phyloP scores from a whole-genome alignment of 2,329 filamentous ascomycete genomes.

The Arthrobotrys entomopaga region DNA sequence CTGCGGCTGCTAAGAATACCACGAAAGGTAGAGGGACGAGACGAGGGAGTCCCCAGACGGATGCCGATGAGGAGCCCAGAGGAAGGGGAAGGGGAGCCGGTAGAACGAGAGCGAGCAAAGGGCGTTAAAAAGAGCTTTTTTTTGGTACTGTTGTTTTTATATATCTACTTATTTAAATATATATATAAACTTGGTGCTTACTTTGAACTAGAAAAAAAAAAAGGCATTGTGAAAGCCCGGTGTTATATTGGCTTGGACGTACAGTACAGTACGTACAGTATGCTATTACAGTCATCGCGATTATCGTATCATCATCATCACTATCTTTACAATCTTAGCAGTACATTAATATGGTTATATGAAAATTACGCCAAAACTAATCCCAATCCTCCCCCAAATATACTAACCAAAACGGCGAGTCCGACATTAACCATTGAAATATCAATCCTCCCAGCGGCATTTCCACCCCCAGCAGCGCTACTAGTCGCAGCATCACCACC shows the following conservation, averaged over 20 bases:
- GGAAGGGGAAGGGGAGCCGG: slow-evolving; percentile 34
- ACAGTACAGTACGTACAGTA: too few relatives aligned
- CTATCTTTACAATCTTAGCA: neutral
- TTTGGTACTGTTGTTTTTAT: neutral
- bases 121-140: slow-evolving; percentile 21
- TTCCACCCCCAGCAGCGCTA: slow-evolving; percentile 27
- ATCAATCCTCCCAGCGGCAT: slow-evolving; percentile 38
- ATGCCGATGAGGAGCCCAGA: slow-evolving; percentile 28
- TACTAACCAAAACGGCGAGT: neutral
- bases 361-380: slow-evolving; percentile 8
- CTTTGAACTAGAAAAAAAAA: too few relatives aligned
- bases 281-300: too few relatives aligned
- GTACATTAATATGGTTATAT: neutral
- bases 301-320: too few relatives aligned
- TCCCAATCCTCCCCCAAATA: slow-evolving; percentile 11
- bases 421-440: slow-evolving; percentile 16
- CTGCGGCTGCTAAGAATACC: slow-evolving; percentile 9
- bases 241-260: too few relatives aligned
- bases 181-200: neutral
- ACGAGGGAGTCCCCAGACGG: slow-evolving; percentile 37
- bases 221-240: too few relatives aligned
- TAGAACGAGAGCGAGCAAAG: slow-evolving; percentile 38
- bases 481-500: neutral
- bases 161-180: too few relatives aligned
- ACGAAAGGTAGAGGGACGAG: slow-evolving; percentile 35